Evolutionary conservation across 345 rosid genomes (phyloP), one percentile per base, ranked within the genome.

Genomic region (Raphanus sativus): DNA sequence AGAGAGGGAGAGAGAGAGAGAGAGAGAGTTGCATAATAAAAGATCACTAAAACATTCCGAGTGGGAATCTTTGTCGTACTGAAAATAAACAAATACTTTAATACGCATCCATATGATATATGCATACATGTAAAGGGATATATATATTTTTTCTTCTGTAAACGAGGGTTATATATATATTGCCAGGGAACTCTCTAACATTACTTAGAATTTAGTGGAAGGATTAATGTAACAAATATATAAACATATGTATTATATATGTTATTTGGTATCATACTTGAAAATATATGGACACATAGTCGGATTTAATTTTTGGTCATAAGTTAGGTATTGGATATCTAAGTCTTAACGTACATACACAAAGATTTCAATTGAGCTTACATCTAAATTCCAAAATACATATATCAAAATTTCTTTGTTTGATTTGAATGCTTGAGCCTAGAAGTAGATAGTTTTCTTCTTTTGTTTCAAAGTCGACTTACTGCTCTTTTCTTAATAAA

Each of bases 31-130:
- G 74, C 61, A 52, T 40, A 76, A 40, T 76, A 83, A n/a, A 74
- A 52, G 55, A 77, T 70, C 70, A 62, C 10, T 66, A 67, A 66
- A 79, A 79, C 72, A 79, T 75, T 61, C 86, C 67, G 66, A 75
- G 84, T 83, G 84, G 82, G 84, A 83, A 83, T 83, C 79, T 83
- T 80, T 83, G 84, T 83, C 79, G 75, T 80, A 76, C 54, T 80
- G 56, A 59, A 69, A 52, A 29, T 67, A 77, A 33, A 65, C 50
- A 70, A 62, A 52, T 73, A 55, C 59, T 83, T 61, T 79, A 65
- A 32, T 73, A 68, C 40, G 70, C 70, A 65, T 67, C 70, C 15
- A 73, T 79, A 26, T 64, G 52, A 13, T 38, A 36, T 34, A 34
- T 34, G 8, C 17, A 34, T 70, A n/a, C 63, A 63, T 69, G 16